Evolutionary conservation across 805 yeast species (phyloP), one percentile per base, ranked within the genome.

Genomic region (Cephaloascus fragrans): DNA sequence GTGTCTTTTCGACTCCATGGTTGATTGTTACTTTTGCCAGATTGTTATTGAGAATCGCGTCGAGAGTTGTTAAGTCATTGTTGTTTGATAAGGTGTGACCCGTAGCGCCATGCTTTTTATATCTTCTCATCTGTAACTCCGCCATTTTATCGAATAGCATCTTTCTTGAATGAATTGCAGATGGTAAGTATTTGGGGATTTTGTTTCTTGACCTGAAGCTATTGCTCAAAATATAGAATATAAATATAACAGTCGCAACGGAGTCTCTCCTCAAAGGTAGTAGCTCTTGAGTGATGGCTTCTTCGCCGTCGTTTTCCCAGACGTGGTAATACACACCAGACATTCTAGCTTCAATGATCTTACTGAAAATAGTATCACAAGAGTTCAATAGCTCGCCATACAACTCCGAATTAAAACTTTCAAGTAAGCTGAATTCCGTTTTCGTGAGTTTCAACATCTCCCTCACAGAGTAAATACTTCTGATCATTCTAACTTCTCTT

Each of bases 401-500:
- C 3, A 57, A 47, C 2, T 33, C 28, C 1, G 53, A 47, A 29
- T 67, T 57, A 46, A 69, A 67, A 8, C 47, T 44, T 1, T 62
- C 55, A 12, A 62, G 51, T 19, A 58, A 50, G 14, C 56, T 56
- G 18, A 65, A 61, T 41, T 71, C 74, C 5, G 50, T 51, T 16
- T 47, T 44, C 0, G 72, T 62, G 44, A 56, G 59, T 12, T 44
- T 39, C 17, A 72, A 40, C 14, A 72, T 41, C 8, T 60, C 62
- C 37, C 52, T 54, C 14, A 69, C 50, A 0, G 74, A 71, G 15
- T 51, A 52, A 9, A 69, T 45, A 41, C 61, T 61, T 45, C 69
- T 73, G 2, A 71, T 58, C 53, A 71, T 56, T 49, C 76, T 59
- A 9, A 69, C 68, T 46, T 72, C 77, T 39, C 75, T 55, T 26